phyloP scores from a whole-genome alignment of 2,329 filamentous ascomycete genomes.

The Penicillium sp. region DNA sequence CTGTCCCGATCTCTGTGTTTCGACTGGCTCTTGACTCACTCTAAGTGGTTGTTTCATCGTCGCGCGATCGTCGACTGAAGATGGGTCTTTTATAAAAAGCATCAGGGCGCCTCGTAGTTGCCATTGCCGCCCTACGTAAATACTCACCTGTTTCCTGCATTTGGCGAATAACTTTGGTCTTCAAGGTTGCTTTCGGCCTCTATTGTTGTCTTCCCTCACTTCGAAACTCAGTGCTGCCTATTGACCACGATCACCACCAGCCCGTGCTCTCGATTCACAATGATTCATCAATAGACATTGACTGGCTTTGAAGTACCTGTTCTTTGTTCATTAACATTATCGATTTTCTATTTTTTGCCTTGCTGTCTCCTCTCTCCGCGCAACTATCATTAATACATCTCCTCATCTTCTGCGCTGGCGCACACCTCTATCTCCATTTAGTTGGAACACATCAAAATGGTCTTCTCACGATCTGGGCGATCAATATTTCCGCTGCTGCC shows the following conservation, averaged over 20 bases:
- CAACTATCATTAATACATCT: neutral
- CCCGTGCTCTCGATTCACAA: neutral
- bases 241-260: neutral
- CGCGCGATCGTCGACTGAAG: conserved; percentile 6
- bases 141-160: neutral
- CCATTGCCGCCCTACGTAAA: conserved; percentile 14
- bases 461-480: conserved; percentile 32
- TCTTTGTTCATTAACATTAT: neutral
- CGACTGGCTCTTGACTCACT: conserved; percentile 1
- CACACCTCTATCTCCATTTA: neutral
- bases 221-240: neutral
- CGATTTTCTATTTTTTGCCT: neutral
- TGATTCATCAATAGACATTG: neutral
- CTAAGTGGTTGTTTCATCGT: conserved; percentile 15
- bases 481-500: conserved; percentile 40
- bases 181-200: neutral
- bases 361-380: neutral
- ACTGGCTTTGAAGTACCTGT: neutral
- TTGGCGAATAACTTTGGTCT: conserved; percentile 9
- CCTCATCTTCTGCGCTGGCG: conserved; percentile 3
- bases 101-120: conserved; percentile 1
- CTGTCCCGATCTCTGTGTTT: conserved; percentile 21
- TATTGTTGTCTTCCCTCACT: neutral
- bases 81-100: conserved; percentile 13
- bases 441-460: conserved; percentile 21